phyloP scores from a whole-genome alignment of 129 eudicot species.

The Scalesia atractyloides region DNA sequence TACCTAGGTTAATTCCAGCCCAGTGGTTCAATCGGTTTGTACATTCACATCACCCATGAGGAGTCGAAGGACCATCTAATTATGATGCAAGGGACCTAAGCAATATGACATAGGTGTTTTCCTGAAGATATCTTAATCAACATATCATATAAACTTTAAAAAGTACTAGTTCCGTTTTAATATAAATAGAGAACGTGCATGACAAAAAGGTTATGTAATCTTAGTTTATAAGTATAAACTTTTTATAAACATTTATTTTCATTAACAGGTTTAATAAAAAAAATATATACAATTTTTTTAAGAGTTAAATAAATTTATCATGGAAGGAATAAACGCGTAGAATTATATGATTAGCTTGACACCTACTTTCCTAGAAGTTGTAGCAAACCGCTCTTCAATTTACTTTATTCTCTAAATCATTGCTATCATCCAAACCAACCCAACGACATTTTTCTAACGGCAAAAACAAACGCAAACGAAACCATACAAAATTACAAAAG shows the following conservation, averaged over 20 bases:
- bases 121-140: no score
- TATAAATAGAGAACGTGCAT: background rate
- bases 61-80: background rate
- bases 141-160: no score
- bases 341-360: slow-evolving; percentile 11
- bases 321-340: slow-evolving; percentile 10
- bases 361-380: slow-evolving; percentile 22
- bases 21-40: no score
- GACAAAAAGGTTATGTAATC: background rate
- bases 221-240: background rate
- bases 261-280: background rate
- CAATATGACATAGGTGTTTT: background rate
- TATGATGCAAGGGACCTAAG: background rate
- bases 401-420: slow-evolving; percentile 25
- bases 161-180: background rate
- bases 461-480: no score
- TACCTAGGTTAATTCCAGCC: no score
- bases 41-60: background rate
- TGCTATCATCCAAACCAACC: slow-evolving; percentile 13
- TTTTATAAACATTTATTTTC: background rate
- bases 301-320: background rate
- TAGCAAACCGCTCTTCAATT: slow-evolving; percentile 12
- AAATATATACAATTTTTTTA: background rate
- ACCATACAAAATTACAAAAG: no score
- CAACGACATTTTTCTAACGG: background rate